Base-by-base conservation (phyloP, 106 monocot species). In the Posidonia australis region DNA sequence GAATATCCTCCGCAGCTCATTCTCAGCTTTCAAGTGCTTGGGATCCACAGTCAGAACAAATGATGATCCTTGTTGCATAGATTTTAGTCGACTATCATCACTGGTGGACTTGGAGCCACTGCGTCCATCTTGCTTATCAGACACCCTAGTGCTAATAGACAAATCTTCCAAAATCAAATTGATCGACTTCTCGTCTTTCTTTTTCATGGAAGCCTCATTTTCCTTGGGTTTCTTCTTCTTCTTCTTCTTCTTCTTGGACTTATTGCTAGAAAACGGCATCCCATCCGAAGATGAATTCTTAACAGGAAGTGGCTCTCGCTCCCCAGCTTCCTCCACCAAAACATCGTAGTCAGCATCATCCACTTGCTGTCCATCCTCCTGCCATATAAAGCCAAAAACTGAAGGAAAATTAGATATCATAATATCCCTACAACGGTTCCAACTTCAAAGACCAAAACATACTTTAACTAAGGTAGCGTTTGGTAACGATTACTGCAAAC, bases 201-300 rank as follows among this genome's bases (percentile, higher is more conserved):
- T 49, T 68, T 58, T 68, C 23, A 52, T 28, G 62, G 64, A 31
- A 48, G 42, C 26, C 27, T 26, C 18, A 18, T 31, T 43, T 10
- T 67, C 69, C 10, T 73, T 73, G 31, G n/a, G n/a, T n/a, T 74
- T 77, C 66, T 94, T 94, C 64, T 83, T 87, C 43, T 67, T 83
- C 69, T 82, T 99, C 58, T 85, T 99, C 76, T 99, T 91, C 76
- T 91, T 98, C 96, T 90, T 91, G 51, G 84, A 81, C 75, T 87
- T 96, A 32, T 65, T 56, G 36, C 67, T 79, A 58, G 69, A 14
- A 19, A 28, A 58, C 51, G 67, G 57, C 64, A 73, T 43, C 44
- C 65, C 65, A 63, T 25, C 30, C 54, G 54, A 60, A 45, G 74
- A 58, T 20, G 62, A 74, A 16, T 49, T 70, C 25, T 51, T 25